phyloP scores from a whole-genome alignment of 768 basidiomycete genomes.

The Xerocomus brunneocitrinus region DNA sequence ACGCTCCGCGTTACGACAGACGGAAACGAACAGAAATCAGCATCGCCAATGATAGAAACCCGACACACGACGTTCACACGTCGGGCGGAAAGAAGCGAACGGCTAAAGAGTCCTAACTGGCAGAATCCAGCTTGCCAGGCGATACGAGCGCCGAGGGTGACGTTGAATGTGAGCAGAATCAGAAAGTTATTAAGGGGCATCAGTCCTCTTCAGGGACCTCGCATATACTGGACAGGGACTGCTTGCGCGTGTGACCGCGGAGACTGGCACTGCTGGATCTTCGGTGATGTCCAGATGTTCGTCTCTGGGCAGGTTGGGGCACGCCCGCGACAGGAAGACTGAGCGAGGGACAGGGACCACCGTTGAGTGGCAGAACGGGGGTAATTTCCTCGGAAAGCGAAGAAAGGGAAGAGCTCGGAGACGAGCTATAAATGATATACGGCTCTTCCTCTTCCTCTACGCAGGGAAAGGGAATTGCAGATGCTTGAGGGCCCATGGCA shows the following conservation, averaged over 20 bases:
- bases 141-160: slow-evolving; percentile 4
- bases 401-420: slow-evolving; percentile 30
- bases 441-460: slow-evolving; percentile 30
- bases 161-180: background rate
- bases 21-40: slow-evolving; percentile 21
- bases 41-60: slow-evolving; percentile 17
- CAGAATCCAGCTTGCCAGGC: slow-evolving; percentile 20
- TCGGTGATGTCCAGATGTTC: slow-evolving; percentile 23
- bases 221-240: slow-evolving; percentile 29
- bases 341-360: slow-evolving; percentile 11
- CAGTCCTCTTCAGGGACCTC: slow-evolving; percentile 33
- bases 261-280: slow-evolving; percentile 31
- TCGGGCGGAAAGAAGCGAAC: slow-evolving; percentile 11
- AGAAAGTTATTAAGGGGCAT: background rate
- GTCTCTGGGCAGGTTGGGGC: slow-evolving; percentile 14
- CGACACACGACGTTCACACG: slow-evolving; percentile 12
- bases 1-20: slow-evolving; percentile 11
- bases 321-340: background rate
- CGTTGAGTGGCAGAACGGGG: slow-evolving; percentile 21
- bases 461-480: slow-evolving; percentile 23
- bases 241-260: slow-evolving; percentile 28
- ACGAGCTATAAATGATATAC: slow-evolving; percentile 32
- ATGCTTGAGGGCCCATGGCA: slow-evolving; percentile 5
- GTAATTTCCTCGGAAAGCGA: slow-evolving; percentile 30
- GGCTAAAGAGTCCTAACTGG: slow-evolving; percentile 4